Evolutionary conservation across 441 rosid species (phyloP).

Genomic region (Macaranga tanarius): DNA sequence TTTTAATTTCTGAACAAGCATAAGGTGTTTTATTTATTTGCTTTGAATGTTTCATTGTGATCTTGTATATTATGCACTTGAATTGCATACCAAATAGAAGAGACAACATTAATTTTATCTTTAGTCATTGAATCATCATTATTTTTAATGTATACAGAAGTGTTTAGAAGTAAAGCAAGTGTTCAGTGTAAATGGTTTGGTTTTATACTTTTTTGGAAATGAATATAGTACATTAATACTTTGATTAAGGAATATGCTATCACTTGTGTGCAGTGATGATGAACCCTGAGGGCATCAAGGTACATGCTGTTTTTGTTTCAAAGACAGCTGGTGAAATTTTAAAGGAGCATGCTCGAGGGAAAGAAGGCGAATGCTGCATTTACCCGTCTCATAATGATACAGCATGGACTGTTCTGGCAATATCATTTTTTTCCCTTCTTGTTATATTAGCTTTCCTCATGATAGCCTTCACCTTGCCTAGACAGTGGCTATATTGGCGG

Average conservation of each 20-base stretch:
- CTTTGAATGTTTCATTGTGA: neutral
- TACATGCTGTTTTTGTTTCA: constrained; percentile 62
- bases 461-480: constrained; percentile 45
- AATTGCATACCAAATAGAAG: too few relatives aligned
- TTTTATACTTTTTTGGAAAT: neutral
- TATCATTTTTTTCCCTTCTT: constrained; percentile 53
- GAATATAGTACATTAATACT: too few relatives aligned
- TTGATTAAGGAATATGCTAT: constrained; percentile 1
- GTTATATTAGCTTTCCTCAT: constrained; percentile 45
- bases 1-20: too few relatives aligned
- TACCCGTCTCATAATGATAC: constrained; percentile 34
- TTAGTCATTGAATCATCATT: too few relatives aligned
- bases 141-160: neutral
- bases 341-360: constrained; percentile 46
- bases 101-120: too few relatives aligned
- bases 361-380: constrained; percentile 60
- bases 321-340: constrained; percentile 52
- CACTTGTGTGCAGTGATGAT: constrained; percentile 57
- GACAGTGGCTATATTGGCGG: constrained; percentile 48
- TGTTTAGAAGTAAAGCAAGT: neutral
- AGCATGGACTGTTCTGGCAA: constrained; percentile 63
- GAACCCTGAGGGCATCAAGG: constrained; percentile 41
- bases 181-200: neutral
- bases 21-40: neutral
- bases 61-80: too few relatives aligned